Percentiles rank a stretch among this genome's conserved stretches.
Evolutionary conservation across 768 basidiomycete genomes (phyloP).

Genomic region (Tricholomella constricta): DNA sequence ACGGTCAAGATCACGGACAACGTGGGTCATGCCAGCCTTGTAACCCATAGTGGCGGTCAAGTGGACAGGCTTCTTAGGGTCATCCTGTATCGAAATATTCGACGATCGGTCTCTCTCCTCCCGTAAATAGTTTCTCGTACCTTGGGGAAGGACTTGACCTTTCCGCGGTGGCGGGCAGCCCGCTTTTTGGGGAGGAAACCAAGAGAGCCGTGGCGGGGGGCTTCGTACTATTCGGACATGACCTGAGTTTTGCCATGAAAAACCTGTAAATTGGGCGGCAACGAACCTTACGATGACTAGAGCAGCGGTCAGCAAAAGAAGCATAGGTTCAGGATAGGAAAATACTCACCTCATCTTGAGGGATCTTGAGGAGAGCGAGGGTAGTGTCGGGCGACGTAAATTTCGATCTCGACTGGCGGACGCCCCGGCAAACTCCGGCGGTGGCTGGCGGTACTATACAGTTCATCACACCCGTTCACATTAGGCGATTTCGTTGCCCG

Average conservation of each 20-base stretch:
- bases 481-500: constrained; percentile 15
- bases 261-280: constrained; percentile 2
- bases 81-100: constrained; percentile 64
- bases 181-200: constrained; percentile 98
- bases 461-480: constrained; percentile 19
- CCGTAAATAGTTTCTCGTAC: constrained; percentile 42
- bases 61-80: constrained; percentile 98
- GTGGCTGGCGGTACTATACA: constrained; percentile 43
- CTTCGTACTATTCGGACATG: constrained; percentile 75
- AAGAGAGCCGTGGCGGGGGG: constrained; percentile 96
- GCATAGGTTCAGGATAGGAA: background rate
- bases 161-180: constrained; percentile 95
- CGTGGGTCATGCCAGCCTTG: constrained; percentile 99
- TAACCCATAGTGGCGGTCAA: constrained; percentile 98
- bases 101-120: background rate
- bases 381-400: constrained; percentile 31
- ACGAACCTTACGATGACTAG: constrained; percentile 86
- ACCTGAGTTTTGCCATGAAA: constrained; percentile 1
- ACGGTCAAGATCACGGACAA: constrained; percentile 98
- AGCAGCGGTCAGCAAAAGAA: constrained; percentile 16
- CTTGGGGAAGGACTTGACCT: constrained; percentile 99
- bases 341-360: constrained; percentile 65
- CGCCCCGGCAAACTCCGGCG: constrained; percentile 36
- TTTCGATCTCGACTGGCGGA: constrained; percentile 22
- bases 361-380: constrained; percentile 44